phyloP scores from a whole-genome alignment of 2,329 filamentous ascomycete genomes.

The Botryotinia globosa region DNA sequence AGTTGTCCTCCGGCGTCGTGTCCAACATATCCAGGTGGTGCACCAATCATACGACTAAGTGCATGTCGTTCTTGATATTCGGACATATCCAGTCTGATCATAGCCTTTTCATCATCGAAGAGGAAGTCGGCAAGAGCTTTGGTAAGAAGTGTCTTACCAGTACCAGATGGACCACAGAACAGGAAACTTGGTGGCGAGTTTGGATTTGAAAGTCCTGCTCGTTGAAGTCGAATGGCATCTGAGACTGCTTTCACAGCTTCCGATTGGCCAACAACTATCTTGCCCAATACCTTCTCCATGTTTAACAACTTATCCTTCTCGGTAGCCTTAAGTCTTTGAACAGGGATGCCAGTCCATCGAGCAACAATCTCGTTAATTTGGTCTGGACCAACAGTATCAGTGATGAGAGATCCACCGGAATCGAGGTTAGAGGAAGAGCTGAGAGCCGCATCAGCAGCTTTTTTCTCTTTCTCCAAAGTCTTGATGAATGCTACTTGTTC shows the following conservation, averaged over 20 bases:
- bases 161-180: conserved; percentile 97
- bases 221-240: conserved; percentile 92
- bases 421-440: conserved; percentile 54
- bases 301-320: conserved; percentile 98
- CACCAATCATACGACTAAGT: conserved; percentile 94
- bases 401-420: conserved; percentile 70
- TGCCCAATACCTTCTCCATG: conserved; percentile 85
- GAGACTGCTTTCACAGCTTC: conserved; percentile 92
- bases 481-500: conserved; percentile 82
- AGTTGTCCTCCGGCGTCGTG: conserved; percentile 95
- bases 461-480: conserved; percentile 76
- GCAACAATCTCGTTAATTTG: conserved; percentile 99
- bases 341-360: conserved; percentile 96
- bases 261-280: conserved; percentile 87
- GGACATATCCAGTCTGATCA: conserved; percentile 99
- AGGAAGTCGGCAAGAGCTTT: conserved; percentile 97
- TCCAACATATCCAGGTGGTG: conserved; percentile 93
- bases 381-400: conserved; percentile 90
- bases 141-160: conserved; percentile 94
- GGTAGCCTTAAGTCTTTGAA: conserved; percentile 87
- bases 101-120: conserved; percentile 93
- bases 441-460: conserved; percentile 70
- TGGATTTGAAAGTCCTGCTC: conserved; percentile 90
- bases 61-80: conserved; percentile 98
- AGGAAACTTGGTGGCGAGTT: conserved; percentile 98